phyloP scores from a whole-genome alignment of 2,329 filamentous ascomycete genomes.

The Grosmannia huntii region DNA sequence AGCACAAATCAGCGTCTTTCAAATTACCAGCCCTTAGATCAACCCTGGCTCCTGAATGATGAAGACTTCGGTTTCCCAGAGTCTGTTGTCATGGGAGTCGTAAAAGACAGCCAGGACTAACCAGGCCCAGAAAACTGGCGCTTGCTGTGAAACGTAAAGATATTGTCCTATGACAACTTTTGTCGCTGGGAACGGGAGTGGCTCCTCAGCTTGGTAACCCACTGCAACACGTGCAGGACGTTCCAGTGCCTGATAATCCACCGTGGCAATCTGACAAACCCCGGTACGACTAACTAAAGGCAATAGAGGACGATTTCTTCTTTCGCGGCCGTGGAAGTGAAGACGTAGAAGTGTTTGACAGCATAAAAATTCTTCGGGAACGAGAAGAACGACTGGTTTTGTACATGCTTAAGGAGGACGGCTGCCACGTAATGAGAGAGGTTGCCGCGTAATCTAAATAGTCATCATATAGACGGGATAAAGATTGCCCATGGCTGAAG shows the following conservation, averaged over 20 bases:
- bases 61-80: slow-evolving; percentile 36
- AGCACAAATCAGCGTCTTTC: background rate
- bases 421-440: background rate
- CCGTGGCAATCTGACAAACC: background rate
- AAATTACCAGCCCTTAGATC: too few species aligned
- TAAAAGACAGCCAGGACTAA: slow-evolving; percentile 35
- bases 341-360: too few species aligned
- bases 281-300: too few species aligned
- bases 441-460: background rate
- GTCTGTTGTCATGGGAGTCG: slow-evolving; percentile 23
- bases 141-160: slow-evolving; percentile 18
- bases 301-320: too few species aligned
- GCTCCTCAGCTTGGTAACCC: background rate
- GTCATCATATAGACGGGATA: background rate
- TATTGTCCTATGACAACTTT: slow-evolving; percentile 33
- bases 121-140: slow-evolving; percentile 27
- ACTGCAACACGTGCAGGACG: background rate
- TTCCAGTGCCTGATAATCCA: background rate
- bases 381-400: too few species aligned
- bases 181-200: slow-evolving; percentile 30
- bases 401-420: background rate
- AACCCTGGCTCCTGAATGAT: slow-evolving; percentile 8
- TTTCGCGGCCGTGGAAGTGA: too few species aligned
- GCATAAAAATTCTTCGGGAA: too few species aligned
- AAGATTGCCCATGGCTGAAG: background rate